Evolutionary conservation across 2,329 filamentous ascomycete genomes (phyloP).

Genomic region (Aschersonia sp.): DNA sequence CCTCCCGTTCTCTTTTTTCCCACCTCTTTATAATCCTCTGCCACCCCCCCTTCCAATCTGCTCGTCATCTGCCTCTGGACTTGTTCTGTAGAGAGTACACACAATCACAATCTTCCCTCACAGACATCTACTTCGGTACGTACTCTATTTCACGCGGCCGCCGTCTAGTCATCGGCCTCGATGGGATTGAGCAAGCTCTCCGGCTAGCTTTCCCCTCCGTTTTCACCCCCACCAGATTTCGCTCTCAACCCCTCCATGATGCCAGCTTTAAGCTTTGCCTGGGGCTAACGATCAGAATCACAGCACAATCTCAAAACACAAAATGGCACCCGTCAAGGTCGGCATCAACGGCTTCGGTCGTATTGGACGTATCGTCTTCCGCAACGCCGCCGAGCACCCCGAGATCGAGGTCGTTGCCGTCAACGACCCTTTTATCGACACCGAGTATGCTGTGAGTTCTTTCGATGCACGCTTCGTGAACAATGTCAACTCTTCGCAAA

Average conservation of each 20-base stretch:
- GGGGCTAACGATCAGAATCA: background rate
- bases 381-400: constrained; percentile 83
- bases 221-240: background rate
- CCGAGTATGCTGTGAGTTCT: constrained; percentile 81
- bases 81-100: no score
- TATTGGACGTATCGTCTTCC: constrained; percentile 98
- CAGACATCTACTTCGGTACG: no score
- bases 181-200: no score
- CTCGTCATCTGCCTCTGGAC: background rate
- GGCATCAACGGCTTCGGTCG: constrained; percentile 99
- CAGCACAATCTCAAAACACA: constrained; percentile 9
- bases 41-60: constrained; percentile 2
- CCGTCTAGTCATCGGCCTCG: no score
- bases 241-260: background rate
- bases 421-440: constrained; percentile 99
- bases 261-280: no score
- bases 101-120: no score
- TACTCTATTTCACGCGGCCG: no score
- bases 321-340: constrained; percentile 50
- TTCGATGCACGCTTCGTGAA: background rate
- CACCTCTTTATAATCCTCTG: background rate
- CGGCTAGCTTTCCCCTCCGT: no score
- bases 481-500: background rate
- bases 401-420: constrained; percentile 89
- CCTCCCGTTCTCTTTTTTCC: background rate